Evolutionary conservation across 768 basidiomycete species (phyloP), one percentile per base, ranked within the genome.

Genomic region (Tylopilus vinaceipallidus): DNA sequence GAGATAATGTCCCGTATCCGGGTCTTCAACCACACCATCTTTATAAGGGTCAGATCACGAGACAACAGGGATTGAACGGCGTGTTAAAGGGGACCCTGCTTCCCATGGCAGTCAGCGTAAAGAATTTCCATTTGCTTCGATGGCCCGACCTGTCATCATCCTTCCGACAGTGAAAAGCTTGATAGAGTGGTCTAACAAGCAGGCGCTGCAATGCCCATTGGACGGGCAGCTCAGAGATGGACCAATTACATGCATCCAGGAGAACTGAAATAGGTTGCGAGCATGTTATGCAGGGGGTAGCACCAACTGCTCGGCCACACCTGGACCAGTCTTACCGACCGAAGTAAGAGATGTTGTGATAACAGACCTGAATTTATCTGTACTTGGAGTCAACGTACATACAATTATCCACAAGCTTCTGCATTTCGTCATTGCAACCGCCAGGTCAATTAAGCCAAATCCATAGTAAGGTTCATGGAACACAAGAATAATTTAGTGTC

Each of bases 291-390:
- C n/a, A n/a, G n/a, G n/a, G n/a, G n/a, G n/a, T n/a, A n/a, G n/a
- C n/a, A n/a, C n/a, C n/a, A n/a, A n/a, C n/a, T n/a, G n/a, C n/a
- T n/a, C n/a, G n/a, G 12, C 12, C 16, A 10, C 14, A 22, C 42
- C 44, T 45, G 33, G 9, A 7, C 3, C 14, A 36, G 17, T 33
- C 32, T 44, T 34, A 36, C 42, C 29, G 22, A 41, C 52, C n/a
- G 23, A 43, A 39, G 42, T 22, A 35, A 45, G n/a, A 45, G 30
- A 40, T 55, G 32, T 23, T 42, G 46, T 43, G 38, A 47, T 38
- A n/a, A 44, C 10, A 51, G 47, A 32, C 64, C 64, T 65, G 54
- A 65, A 65, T 65, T 47, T 66, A 52, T 24, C 65, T 57, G 26
- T 44, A 50, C 58, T 59, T 27, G 53, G 55, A 22, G 16, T 50